Conservation (phyloP, 768 basidiomycete genomes). For the Serpula lacrymans region DNA sequence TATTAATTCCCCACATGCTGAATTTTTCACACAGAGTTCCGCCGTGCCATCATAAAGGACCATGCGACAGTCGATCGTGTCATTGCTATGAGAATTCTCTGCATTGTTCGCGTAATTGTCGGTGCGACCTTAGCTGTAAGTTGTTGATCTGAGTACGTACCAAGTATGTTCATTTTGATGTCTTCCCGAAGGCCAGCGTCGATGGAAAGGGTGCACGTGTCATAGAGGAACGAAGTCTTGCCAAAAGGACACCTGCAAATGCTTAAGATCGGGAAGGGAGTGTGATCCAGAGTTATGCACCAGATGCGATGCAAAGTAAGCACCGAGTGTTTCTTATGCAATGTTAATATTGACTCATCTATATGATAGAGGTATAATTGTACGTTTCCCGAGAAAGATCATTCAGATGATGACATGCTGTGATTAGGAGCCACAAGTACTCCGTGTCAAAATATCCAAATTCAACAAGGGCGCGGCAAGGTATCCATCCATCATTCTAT, state of each 20-base stretch:
- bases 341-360: neutral
- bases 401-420: neutral
- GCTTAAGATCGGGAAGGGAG: constrained; percentile 35
- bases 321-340: neutral
- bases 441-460: constrained; percentile 25
- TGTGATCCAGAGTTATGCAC: constrained; percentile 53
- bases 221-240: constrained; percentile 18
- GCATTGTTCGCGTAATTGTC: constrained; percentile 47
- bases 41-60: constrained; percentile 47
- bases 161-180: constrained; percentile 10
- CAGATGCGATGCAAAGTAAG: constrained; percentile 41
- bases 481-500: constrained; percentile 12
- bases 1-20: neutral
- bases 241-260: constrained; percentile 29
- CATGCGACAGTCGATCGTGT: constrained; percentile 41
- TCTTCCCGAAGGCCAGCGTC: constrained; percentile 33
- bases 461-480: constrained; percentile 19
- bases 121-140: constrained; percentile 43
- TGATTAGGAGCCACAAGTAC: constrained; percentile 14
- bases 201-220: constrained; percentile 43
- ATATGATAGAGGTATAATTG: constrained; percentile 18
- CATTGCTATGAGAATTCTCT: constrained; percentile 34
- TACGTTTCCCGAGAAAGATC: neutral
- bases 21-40: constrained; percentile 18
- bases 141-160: neutral